Conservation (phyloP, 2,329 filamentous ascomycete species). For the Calonectria leucothoes region DNA sequence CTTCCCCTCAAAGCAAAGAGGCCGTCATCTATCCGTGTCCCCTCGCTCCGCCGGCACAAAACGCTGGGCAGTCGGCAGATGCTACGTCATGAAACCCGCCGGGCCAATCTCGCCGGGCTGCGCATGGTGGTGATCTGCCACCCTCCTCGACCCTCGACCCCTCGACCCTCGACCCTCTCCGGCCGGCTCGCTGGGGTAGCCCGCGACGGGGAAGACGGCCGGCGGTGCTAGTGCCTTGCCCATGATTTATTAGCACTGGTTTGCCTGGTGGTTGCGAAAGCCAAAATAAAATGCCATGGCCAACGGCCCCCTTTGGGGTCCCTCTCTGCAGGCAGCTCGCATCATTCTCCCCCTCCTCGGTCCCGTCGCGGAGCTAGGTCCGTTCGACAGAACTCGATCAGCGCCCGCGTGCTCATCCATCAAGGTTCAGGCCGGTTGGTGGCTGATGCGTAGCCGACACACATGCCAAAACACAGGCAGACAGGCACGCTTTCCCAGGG, state of each 20-base stretch:
- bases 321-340: no score
- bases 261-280: not conserved
- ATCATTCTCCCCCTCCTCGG: not conserved
- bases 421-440: slow-evolving; percentile 36
- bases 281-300: slow-evolving; percentile 1
- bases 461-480: not conserved
- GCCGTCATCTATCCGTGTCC: not conserved
- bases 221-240: not conserved
- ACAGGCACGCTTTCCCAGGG: not conserved
- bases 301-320: not conserved
- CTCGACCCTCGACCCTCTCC: not conserved
- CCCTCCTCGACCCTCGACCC: not conserved
- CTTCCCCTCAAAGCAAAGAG: not conserved
- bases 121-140: slow-evolving; percentile 34
- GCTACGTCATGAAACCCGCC: slow-evolving; percentile 38
- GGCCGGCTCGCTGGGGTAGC: slow-evolving; percentile 2
- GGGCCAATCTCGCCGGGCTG: slow-evolving; percentile 37
- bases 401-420: slow-evolving; percentile 28
- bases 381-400: slow-evolving; percentile 30
- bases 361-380: slow-evolving; percentile 12
- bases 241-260: not conserved
- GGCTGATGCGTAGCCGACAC: slow-evolving; percentile 18
- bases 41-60: not conserved
- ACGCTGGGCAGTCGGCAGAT: not conserved
- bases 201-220: not conserved